Evolutionary conservation across 108 stramenopile genomes (phyloP).

Genomic region (Skeletonema marinoi): DNA sequence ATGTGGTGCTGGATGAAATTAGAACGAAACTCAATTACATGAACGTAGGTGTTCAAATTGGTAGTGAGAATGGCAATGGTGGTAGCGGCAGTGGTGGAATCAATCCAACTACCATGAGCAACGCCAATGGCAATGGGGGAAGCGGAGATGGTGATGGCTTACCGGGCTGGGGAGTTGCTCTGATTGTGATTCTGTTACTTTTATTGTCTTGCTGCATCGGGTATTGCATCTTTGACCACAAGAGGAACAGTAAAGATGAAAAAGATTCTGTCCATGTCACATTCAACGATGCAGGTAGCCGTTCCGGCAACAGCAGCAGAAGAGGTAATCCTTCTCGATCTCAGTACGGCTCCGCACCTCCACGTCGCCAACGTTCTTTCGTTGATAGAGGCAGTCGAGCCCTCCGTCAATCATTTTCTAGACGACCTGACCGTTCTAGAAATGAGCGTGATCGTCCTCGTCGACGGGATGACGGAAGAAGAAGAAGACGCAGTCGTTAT

Average conservation of each 20-base stretch:
- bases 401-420: not conserved
- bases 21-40: not conserved
- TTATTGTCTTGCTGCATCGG: slow-evolving; percentile 18
- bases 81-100: not conserved
- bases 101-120: not conserved
- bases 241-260: slow-evolving; percentile 3
- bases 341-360: not conserved
- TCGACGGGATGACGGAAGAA: not conserved
- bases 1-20: not conserved
- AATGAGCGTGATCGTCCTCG: too few species aligned
- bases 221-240: slow-evolving; percentile 29
- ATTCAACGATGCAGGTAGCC: slow-evolving; percentile 24
- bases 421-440: not conserved
- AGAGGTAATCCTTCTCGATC: not conserved
- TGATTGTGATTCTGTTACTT: slow-evolving; percentile 35
- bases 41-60: not conserved
- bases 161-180: slow-evolving; percentile 39
- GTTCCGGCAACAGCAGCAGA: not conserved
- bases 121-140: not conserved
- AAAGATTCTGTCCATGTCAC: slow-evolving; percentile 30
- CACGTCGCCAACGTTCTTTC: not conserved
- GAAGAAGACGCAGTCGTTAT: not conserved
- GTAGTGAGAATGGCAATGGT: too few species aligned
- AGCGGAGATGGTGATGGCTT: slow-evolving; percentile 3
- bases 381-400: not conserved